Conservation (phyloP, 371 early-diverging fungal species). For the Rozella allomycis region DNA sequence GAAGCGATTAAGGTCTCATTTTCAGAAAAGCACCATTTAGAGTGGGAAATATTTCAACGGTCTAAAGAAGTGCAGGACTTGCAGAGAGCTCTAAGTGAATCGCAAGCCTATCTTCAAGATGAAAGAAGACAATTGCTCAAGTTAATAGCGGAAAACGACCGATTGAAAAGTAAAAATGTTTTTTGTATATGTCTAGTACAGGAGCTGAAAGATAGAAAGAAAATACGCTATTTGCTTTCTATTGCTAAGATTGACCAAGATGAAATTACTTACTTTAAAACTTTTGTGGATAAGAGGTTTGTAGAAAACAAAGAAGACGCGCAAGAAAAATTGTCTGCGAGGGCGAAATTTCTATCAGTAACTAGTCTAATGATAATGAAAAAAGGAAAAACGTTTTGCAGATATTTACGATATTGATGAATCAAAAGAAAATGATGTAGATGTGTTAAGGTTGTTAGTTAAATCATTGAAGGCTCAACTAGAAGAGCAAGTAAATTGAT, state of each 20-base stretch:
- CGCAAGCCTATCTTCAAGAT: slow-evolving; percentile 17
- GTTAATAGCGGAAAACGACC: slow-evolving; percentile 26
- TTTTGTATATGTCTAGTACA: slow-evolving; percentile 12
- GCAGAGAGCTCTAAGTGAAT: slow-evolving; percentile 17
- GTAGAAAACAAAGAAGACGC: slow-evolving; percentile 1
- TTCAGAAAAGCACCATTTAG: slow-evolving; percentile 15
- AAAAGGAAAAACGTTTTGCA: too few species aligned
- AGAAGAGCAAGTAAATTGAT: slow-evolving; percentile 16
- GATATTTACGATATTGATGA: slow-evolving; percentile 8
- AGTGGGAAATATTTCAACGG: slow-evolving; percentile 21
- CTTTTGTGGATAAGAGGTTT: slow-evolving; percentile 1
- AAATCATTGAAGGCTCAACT: slow-evolving; percentile 18
- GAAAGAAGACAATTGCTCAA: slow-evolving; percentile 17
- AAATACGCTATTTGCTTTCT: slow-evolving; percentile 24
- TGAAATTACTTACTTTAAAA: slow-evolving; percentile 25
- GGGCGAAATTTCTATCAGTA: too few species aligned
- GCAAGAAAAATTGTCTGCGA: neutral
- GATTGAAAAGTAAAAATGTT: slow-evolving; percentile 12
- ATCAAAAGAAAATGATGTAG: slow-evolving; percentile 17
- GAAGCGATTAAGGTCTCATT: slow-evolving; percentile 13
- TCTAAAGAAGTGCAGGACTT: slow-evolving; percentile 14
- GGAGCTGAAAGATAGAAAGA: slow-evolving; percentile 28
- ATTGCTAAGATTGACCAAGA: slow-evolving; percentile 8
- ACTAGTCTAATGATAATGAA: too few species aligned
- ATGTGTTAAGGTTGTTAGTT: slow-evolving; percentile 12